Evolutionary conservation across 495 filamentous ascomycete species (phyloP), one percentile per base, ranked within the genome.

Genomic region (Cryomyces minteri): DNA sequence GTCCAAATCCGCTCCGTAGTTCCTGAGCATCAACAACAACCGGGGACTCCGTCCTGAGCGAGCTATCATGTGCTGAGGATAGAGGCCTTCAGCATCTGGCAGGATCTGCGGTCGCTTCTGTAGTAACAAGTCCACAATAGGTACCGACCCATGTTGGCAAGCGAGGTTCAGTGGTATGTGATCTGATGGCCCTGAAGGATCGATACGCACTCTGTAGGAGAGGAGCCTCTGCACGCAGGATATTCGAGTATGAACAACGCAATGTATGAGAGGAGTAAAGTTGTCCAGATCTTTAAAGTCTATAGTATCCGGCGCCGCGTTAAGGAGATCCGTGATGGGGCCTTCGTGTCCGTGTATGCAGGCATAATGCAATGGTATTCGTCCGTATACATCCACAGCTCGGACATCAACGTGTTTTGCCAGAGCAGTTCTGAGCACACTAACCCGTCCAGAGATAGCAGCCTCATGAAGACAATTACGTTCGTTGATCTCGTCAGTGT

Each of bases 61-160:
- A 11, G 92, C 92, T 7, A 96, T 88, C 46, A 95, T 77, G 62
- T 98, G 90, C 55, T 98, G 90, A n/a, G 90, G 90, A 59, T 84
- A 96, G 5, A 98, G 71, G 0, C 90, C 90, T 66, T 96, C 92
- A 1, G 90, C 92, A 62, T 98, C 90, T 7, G 90, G 78, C 8
- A 94, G 65, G 44, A 98, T 73, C 43, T 67, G 64, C 9, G 88
- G 85, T 5, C 76, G 72, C 43, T 80, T 73, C 55, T 85, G 76
- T 29, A 98, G 71, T 4, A 98, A 72, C 45, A 92, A 71, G 54
- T 83, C 74, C 18, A 88, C 85, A 48, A 93, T 93, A 4, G 73
- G 68, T 32, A 81, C 66, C 1, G 84, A 87, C 6, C 85, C 88
- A 62, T 94, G 79, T 55, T 96, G 88, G 56, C 88, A 96, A 36